Conservation (phyloP, 2,329 filamentous ascomycete genomes). For the Diaporthe nobilis region DNA sequence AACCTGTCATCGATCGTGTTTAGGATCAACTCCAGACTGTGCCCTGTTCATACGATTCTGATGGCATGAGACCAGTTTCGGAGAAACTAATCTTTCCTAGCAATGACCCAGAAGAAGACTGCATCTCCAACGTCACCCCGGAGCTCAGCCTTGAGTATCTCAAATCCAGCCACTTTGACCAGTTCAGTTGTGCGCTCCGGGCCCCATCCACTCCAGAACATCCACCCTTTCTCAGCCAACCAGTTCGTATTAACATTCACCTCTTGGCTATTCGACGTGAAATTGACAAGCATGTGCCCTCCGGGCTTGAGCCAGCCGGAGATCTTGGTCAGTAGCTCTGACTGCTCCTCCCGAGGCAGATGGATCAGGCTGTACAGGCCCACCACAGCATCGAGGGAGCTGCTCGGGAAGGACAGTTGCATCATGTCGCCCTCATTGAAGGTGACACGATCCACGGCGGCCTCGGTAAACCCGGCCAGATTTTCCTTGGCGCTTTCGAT, state of each 20-base stretch:
- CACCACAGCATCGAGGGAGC: constrained; percentile 62
- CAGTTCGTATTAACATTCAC: constrained; percentile 52
- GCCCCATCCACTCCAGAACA: constrained; percentile 61
- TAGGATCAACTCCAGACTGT: neutral
- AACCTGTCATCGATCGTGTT: neutral
- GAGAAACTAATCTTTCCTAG: constrained; percentile 45
- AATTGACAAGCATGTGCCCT: constrained; percentile 65
- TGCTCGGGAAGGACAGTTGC: constrained; percentile 49
- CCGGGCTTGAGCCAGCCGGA: constrained; percentile 65
- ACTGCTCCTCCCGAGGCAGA: constrained; percentile 66
- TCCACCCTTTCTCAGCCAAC: constrained; percentile 57
- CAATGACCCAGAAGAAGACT: constrained; percentile 59
- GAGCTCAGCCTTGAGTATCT: constrained; percentile 51
- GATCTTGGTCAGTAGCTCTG: constrained; percentile 59
- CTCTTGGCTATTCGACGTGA: constrained; percentile 51
- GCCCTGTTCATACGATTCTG: too few species aligned
- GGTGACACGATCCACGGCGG: constrained; percentile 1
- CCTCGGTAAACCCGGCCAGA: constrained; percentile 38
- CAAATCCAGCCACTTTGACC: constrained; percentile 50
- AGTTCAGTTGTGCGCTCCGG: constrained; percentile 50
- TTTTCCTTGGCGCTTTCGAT: constrained; percentile 50
- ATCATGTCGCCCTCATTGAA: constrained; percentile 25
- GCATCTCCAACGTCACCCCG: constrained; percentile 51
- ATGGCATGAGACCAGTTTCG: too few species aligned
- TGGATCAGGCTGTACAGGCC: constrained; percentile 70